Conservation (phyloP, 768 basidiomycete species). For the Trichaptum fuscoviolaceum region DNA sequence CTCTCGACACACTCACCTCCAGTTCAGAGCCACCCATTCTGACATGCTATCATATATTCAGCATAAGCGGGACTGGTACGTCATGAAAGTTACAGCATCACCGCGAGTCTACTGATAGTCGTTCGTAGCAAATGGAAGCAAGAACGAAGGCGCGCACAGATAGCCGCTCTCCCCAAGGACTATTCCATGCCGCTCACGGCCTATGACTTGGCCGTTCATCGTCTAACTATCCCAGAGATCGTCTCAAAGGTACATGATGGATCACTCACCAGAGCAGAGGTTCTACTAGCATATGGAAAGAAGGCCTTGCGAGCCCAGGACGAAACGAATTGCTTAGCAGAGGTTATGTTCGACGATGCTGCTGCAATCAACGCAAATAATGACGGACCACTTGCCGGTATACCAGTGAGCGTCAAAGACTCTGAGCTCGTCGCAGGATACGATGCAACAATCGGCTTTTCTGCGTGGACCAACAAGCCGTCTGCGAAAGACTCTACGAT, state of each 20-base stretch:
- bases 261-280: slow-evolving; percentile 22
- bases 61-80: not conserved
- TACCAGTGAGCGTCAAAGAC: slow-evolving; percentile 48
- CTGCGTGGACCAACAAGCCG: slow-evolving; percentile 30
- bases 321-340: slow-evolving; percentile 46
- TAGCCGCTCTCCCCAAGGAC: slow-evolving; percentile 24
- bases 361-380: slow-evolving; percentile 11
- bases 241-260: slow-evolving; percentile 27
- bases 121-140: slow-evolving; percentile 28
- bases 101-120: not conserved
- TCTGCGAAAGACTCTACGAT: slow-evolving; percentile 31
- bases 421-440: slow-evolving; percentile 39
- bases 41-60: not conserved
- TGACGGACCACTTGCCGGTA: slow-evolving; percentile 32
- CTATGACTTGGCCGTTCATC: slow-evolving; percentile 30
- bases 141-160: slow-evolving; percentile 23
- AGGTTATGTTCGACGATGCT: slow-evolving; percentile 35
- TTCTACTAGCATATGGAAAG: slow-evolving; percentile 38
- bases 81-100: not conserved
- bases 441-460: slow-evolving; percentile 42
- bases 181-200: slow-evolving; percentile 28
- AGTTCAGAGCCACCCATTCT: not conserved
- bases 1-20: not conserved
- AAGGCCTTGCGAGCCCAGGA: slow-evolving; percentile 33
- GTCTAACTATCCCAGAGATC: slow-evolving; percentile 31